Percentiles rank a stretch among this genome's conserved stretches.
Evolutionary conservation across 331 rosid species (phyloP).

Genomic region (Stylosanthes scabra): DNA sequence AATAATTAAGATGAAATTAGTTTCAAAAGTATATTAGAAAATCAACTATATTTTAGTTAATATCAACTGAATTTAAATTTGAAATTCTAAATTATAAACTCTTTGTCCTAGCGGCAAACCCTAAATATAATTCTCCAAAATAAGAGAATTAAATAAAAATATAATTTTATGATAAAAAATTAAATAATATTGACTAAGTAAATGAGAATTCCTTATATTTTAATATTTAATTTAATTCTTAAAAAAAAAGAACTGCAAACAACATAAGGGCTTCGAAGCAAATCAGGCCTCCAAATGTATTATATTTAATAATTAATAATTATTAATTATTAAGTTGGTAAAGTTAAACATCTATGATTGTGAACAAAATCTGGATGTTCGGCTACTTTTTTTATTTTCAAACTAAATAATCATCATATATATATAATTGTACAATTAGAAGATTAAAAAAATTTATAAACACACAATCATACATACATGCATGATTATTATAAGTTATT

Average conservation of each 20-base stretch:
- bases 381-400: neutral
- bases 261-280: neutral
- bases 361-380: constrained; percentile 39
- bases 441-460: neutral
- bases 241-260: neutral
- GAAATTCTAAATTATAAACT: no score
- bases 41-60: no score
- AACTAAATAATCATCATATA: neutral
- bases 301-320: neutral
- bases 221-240: no score
- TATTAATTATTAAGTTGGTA: constrained; percentile 5
- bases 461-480: neutral
- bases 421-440: neutral
- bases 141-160: no score
- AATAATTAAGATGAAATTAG: no score
- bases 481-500: neutral
- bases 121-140: no score
- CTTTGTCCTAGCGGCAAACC: no score
- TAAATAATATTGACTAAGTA: no score
- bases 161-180: no score
- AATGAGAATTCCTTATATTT: no score
- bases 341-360: neutral
- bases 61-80: no score
- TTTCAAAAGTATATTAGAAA: no score
- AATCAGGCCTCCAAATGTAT: neutral